Base-by-base conservation (phyloP, 148 eudicot species). In the Talinum fruticosum region DNA sequence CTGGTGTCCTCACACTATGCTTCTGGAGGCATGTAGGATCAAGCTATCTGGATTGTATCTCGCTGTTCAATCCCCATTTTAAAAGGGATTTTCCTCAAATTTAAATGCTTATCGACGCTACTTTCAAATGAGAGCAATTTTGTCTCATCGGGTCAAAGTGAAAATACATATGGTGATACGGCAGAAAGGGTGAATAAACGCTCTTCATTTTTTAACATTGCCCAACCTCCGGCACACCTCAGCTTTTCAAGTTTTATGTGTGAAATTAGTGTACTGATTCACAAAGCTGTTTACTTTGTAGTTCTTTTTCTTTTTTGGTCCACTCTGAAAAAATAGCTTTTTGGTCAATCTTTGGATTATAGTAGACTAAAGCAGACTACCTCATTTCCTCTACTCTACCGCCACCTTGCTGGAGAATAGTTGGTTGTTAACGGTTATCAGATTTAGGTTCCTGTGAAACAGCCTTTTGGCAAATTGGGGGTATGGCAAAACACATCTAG, bases 1-100 rank as follows among this genome's bases (percentile, higher is more conserved):
- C n/a, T n/a, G n/a, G n/a, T n/a, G n/a, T n/a, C n/a, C n/a, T n/a
- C n/a, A n/a, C n/a, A 21, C 8, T 57, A 1, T 21, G 64, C 28
- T n/a, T 57, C 64, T 57, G 64, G 64, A 23, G n/a, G 64, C 64
- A 19, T 57, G 64, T 57, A 57, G 64, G 64, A 24, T 57, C 64
- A 19, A 19, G 29, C 64, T n/a, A 57, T 12, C n/a, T 24, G 24
- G n/a, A 26, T n/a, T 57, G 64, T 57, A 19, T 16, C n/a, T 57
- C 26, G 8, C 28, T 23, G 28, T 57, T n/a, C 10, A 10, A 57
- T 57, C 64, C n/a, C 12, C 12, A n/a, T 57, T 57, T 57, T 51
- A 51, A 18, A n/a, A n/a, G n/a, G 24, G 1, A 23, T 57, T 57
- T 57, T n/a, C n/a, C 24, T 57, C 64, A 57, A 57, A 57, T 24